Evolutionary conservation across 140 eudicot genomes (phyloP).

Genomic region (Bidens hawaiensis): DNA sequence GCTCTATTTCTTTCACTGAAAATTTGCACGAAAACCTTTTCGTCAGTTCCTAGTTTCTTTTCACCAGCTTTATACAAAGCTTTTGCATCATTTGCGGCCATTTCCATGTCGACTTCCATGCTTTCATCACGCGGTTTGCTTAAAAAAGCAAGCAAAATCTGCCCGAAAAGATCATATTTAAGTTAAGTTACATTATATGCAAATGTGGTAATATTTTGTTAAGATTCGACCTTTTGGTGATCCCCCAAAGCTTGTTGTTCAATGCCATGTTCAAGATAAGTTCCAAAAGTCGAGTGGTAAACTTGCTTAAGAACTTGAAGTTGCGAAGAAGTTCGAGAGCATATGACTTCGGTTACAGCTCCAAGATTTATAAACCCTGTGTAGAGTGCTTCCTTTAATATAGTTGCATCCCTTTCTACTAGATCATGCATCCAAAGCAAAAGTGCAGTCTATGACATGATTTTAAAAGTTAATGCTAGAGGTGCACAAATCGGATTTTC

Average conservation of each 20-base stretch:
- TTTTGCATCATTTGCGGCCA: conserved; percentile 46
- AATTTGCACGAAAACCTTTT: conserved; percentile 33
- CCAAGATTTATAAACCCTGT: conserved; percentile 23
- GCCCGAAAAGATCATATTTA: background rate
- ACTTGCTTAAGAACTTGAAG: conserved; percentile 39
- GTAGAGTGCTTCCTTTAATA: conserved; percentile 36
- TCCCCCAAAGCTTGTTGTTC: conserved; percentile 39
- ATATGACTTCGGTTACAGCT: conserved; percentile 48
- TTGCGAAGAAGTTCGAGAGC: conserved; percentile 52
- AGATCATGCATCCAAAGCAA: conserved; percentile 72
- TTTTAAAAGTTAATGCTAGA: too few species aligned
- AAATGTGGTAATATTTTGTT: background rate
- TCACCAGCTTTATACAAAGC: conserved; percentile 48
- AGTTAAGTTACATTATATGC: background rate
- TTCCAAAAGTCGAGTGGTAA: conserved; percentile 34
- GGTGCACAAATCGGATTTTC: too few species aligned
- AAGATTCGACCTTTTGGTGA: conserved; percentile 43
- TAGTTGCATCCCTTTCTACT: conserved; percentile 46
- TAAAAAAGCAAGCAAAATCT: conserved; percentile 41
- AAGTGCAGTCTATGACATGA: conserved; percentile 41
- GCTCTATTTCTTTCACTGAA: conserved; percentile 49
- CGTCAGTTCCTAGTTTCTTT: conserved; percentile 46
- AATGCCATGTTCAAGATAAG: conserved; percentile 40
- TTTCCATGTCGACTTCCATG: conserved; percentile 34
- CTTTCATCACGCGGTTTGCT: conserved; percentile 40